Conservation (phyloP, 768 basidiomycete genomes). For the Mycena rosella region DNA sequence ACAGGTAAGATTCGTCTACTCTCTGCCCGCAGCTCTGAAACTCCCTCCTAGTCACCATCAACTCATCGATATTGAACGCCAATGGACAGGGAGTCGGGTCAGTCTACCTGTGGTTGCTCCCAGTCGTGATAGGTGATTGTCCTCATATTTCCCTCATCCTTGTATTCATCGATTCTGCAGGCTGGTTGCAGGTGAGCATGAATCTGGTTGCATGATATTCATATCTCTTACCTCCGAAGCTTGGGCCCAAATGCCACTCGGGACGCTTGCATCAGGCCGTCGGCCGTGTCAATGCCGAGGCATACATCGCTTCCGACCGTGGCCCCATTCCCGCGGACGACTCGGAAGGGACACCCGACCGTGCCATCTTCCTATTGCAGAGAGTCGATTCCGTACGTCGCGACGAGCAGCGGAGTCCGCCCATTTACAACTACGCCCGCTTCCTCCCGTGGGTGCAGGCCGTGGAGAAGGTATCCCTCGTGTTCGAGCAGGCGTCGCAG, state of each 20-base stretch:
- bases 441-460: constrained; percentile 27
- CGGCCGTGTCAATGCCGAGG: constrained; percentile 44
- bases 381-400: constrained; percentile 14
- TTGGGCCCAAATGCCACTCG: constrained; percentile 57
- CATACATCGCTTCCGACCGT: constrained; percentile 40
- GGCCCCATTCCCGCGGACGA: constrained; percentile 8
- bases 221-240: too few species aligned
- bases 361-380: constrained; percentile 22
- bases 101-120: constrained; percentile 60
- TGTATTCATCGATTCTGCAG: neutral
- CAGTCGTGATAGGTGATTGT: constrained; percentile 51
- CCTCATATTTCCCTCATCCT: too few species aligned
- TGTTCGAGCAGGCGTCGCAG: constrained; percentile 40
- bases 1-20: constrained; percentile 31
- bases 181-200: constrained; percentile 61
- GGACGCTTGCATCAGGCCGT: constrained; percentile 46
- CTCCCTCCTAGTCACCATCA: constrained; percentile 32
- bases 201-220: too few species aligned
- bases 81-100: constrained; percentile 57
- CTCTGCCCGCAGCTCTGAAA: neutral
- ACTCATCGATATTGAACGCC: constrained; percentile 39
- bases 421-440: constrained; percentile 36
- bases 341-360: neutral
- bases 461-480: constrained; percentile 20
- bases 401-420: constrained; percentile 32